A percentile compares a stretch with the other conserved stretches of the same genome.
Conservation (phyloP, 2,329 filamentous ascomycete genomes). For the Alternaria conjuncta region DNA sequence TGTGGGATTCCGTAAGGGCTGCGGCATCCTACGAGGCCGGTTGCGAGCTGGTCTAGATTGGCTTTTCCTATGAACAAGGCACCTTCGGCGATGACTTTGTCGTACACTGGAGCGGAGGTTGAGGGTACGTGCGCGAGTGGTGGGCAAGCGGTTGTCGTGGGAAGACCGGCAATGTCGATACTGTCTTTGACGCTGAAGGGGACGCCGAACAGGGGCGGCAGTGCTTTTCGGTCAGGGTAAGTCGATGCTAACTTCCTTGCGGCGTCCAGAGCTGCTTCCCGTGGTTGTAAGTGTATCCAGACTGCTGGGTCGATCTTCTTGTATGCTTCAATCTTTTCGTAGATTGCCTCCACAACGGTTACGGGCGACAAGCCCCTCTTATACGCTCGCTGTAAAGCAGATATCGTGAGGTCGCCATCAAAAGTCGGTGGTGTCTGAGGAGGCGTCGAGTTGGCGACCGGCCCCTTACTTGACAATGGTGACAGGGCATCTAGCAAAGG, state of each 20-base stretch:
- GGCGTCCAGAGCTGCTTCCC: slow-evolving; percentile 49
- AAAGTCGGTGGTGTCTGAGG: slow-evolving; percentile 50
- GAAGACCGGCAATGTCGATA: slow-evolving; percentile 59
- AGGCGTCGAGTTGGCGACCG: slow-evolving; percentile 19
- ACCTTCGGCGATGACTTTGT: slow-evolving; percentile 58
- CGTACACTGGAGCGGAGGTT: slow-evolving; percentile 59
- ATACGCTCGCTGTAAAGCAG: slow-evolving; percentile 54
- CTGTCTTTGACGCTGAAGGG: slow-evolving; percentile 65
- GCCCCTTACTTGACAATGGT: slow-evolving; percentile 14
- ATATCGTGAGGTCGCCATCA: slow-evolving; percentile 54
- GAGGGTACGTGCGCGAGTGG: slow-evolving; percentile 57
- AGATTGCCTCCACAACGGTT: slow-evolving; percentile 54
- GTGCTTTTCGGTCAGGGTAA: slow-evolving; percentile 48
- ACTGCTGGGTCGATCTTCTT: slow-evolving; percentile 56
- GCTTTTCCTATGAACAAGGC: slow-evolving; percentile 66
- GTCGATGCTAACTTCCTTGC: slow-evolving; percentile 51
- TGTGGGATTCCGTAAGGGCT: slow-evolving; percentile 64
- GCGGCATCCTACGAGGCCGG: slow-evolving; percentile 65
- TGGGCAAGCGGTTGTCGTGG: slow-evolving; percentile 61
- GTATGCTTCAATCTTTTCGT: slow-evolving; percentile 58
- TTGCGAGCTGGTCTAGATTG: slow-evolving; percentile 69
- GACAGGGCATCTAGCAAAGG: slow-evolving; percentile 45
- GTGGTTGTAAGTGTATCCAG: slow-evolving; percentile 57
- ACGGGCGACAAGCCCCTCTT: slow-evolving; percentile 53
- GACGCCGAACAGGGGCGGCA: slow-evolving; percentile 62